Conservation (phyloP, 73 alveolate genomes). For the Durusdinium trenchii region DNA sequence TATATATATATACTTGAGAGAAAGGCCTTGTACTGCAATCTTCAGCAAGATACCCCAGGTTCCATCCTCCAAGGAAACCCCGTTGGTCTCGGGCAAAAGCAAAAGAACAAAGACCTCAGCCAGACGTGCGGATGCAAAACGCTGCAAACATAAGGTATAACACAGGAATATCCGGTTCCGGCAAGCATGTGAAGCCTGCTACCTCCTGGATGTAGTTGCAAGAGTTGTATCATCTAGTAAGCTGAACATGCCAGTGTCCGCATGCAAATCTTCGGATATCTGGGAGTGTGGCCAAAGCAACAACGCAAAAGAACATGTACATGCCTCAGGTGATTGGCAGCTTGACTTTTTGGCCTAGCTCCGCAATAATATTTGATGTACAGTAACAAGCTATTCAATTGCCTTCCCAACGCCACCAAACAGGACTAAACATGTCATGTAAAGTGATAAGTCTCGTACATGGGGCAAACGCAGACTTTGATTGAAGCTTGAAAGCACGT, state of each 20-base stretch:
- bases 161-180: too few species aligned
- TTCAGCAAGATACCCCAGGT: too few species aligned
- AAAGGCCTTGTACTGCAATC: too few species aligned
- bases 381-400: too few species aligned
- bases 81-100: slow-evolving; percentile 91
- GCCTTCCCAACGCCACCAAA: too few species aligned
- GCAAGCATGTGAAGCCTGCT: background rate
- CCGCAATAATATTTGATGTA: background rate
- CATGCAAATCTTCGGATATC: too few species aligned
- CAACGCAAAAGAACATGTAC: slow-evolving; percentile 86
- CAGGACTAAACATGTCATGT: too few species aligned
- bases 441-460: too few species aligned
- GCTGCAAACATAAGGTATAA: background rate
- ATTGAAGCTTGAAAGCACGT: too few species aligned
- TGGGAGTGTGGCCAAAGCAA: slow-evolving; percentile 47
- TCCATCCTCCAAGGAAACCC: slow-evolving; percentile 77
- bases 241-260: too few species aligned
- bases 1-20: too few species aligned
- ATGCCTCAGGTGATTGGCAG: slow-evolving; percentile 8
- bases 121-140: background rate
- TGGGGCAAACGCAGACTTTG: too few species aligned
- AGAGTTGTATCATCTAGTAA: background rate
- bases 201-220: background rate
- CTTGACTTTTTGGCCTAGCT: background rate
- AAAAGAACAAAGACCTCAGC: slow-evolving; percentile 62